Evolutionary conservation across 257 asterid genomes (phyloP).

Genomic region (Capsicum pubescens): DNA sequence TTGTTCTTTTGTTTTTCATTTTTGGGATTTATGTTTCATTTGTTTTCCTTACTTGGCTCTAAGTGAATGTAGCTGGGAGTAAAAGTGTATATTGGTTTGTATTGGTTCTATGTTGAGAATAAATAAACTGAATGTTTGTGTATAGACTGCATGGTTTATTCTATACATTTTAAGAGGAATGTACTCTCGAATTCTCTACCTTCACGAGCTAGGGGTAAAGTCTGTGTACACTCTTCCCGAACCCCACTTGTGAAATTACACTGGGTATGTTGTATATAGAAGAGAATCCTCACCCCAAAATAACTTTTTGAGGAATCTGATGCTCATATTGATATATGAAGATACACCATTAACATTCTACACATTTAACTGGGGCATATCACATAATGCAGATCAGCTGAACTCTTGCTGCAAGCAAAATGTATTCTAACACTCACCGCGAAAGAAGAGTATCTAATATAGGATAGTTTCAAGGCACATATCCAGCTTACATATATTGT

Average conservation of each 20-base stretch:
- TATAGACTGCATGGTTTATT: conserved; percentile 31
- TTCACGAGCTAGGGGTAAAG: neutral
- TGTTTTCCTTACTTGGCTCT: conserved; percentile 32
- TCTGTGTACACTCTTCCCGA: too few species aligned
- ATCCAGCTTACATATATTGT: conserved; percentile 7
- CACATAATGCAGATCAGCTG: neutral
- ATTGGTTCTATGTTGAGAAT: conserved; percentile 37
- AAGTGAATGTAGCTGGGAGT: conserved; percentile 29
- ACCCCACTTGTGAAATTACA: too few species aligned
- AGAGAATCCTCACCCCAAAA: too few species aligned
- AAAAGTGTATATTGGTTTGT: conserved; percentile 36
- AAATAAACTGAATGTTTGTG: conserved; percentile 44
- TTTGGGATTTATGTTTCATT: conserved; percentile 29
- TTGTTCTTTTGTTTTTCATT: neutral
- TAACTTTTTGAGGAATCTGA: neutral
- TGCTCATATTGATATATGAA: neutral
- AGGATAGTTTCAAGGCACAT: neutral
- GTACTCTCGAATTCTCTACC: conserved; percentile 10
- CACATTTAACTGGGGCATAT: neutral
- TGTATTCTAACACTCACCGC: neutral
- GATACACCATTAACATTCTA: neutral
- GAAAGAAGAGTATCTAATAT: neutral
- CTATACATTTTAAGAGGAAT: conserved; percentile 30
- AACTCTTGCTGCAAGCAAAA: neutral
- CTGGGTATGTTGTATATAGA: too few species aligned